Evolutionary conservation across 192 early-diverging fungal genomes (phyloP), one percentile per base, ranked within the genome.

Genomic region (Chytriomyces sp.): DNA sequence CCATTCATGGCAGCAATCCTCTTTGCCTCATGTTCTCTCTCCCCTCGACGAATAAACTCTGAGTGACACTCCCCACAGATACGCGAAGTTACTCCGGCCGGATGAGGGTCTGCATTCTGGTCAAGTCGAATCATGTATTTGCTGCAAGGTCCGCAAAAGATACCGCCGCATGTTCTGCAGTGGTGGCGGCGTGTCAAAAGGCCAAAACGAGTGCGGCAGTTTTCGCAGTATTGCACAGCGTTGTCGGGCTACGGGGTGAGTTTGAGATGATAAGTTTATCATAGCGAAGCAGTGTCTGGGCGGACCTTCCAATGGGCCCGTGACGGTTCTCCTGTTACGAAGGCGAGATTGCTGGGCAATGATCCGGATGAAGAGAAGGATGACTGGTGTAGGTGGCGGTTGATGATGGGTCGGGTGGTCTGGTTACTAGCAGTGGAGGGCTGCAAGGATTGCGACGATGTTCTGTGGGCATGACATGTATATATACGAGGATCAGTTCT

Each of bases 171-270:
- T 7, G 65, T 61, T 50, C 75, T 7, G 45, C 75, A 77, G 45
- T 77, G 75, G 61, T 77, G 75, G 7, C 75, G 68, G 11, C 75
- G 65, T 10, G 65, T 77, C 43, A 77, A 8, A 11, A 77, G 53
- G 70, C 35, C 53, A 45, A 77, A 77, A 16, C 57, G 49, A n/a
- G 50, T 45, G 20, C 6, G 35, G 44, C 75, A 77, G 9, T 13
- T 20, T 53, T 65, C 59, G 59, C 75, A 77, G 20, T 11, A 28
- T 53, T 16, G 16, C 26, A 47, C 24, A 8, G 49, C 8, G 9
- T 23, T 61, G 45, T 77, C 75, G n/a, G 75, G 75, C 68, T 72
- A 57, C 2, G 35, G 35, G 35, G 35, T 35, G 35, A 35, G 35
- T n/a, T 18, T 18, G 26, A 65, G 3, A 65, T 16, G n/a, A 28